Evolutionary conservation across 106 monocot species (phyloP).

Genomic region (Phalaenopsis aphrodite): DNA sequence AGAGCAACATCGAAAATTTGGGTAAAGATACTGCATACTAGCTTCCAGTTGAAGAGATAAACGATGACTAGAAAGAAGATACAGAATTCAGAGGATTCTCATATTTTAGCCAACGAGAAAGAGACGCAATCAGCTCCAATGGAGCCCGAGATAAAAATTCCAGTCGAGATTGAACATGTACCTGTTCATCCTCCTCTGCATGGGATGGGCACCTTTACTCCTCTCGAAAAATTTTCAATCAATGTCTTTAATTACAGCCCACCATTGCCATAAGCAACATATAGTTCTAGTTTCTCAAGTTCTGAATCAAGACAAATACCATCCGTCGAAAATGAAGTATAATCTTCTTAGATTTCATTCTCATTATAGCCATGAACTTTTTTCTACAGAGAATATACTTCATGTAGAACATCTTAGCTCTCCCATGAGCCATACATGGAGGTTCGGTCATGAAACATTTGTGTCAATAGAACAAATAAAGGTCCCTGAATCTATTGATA

Average conservation of each 20-base stretch:
- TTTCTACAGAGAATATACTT: constrained; percentile 23
- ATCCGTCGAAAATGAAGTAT: constrained; percentile 24
- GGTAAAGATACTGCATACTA: too few species aligned
- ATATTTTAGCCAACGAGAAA: too few species aligned
- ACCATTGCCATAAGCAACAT: constrained; percentile 45
- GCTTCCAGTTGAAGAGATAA: too few species aligned
- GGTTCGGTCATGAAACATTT: constrained; percentile 9
- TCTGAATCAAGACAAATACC: constrained; percentile 33
- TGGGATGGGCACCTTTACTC: constrained; percentile 42
- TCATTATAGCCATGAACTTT: constrained; percentile 27
- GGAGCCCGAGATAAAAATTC: too few species aligned
- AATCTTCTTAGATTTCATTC: constrained; percentile 28
- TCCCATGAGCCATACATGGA: constrained; percentile 22
- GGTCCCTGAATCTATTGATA: constrained; percentile 34
- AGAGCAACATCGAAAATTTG: too few species aligned
- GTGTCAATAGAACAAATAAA: constrained; percentile 27
- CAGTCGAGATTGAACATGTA: constrained; percentile 31
- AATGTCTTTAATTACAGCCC: constrained; percentile 17
- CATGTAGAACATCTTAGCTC: constrained; percentile 30
- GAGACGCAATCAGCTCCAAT: too few species aligned
- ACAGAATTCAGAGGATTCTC: too few species aligned
- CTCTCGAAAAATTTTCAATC: constrained; percentile 45
- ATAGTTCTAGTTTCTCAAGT: constrained; percentile 24
- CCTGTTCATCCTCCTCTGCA: constrained; percentile 41
- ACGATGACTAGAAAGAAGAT: too few species aligned